Base-by-base conservation (phyloP, 192 early-diverging fungal species). In the Coemansia sp. region DNA sequence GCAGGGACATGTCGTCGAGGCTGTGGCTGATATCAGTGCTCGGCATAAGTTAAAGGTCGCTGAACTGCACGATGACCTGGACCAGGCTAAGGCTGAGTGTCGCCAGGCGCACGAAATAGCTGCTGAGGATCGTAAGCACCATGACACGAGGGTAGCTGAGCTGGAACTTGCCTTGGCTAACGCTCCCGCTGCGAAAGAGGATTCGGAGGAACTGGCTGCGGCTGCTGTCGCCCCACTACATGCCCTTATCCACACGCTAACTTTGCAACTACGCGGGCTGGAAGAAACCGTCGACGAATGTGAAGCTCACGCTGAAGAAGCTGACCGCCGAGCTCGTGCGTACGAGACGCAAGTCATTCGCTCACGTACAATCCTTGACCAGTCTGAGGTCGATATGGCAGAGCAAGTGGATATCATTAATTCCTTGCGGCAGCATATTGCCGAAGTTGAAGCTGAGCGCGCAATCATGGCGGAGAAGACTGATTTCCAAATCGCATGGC, bases 401-500 rank as follows among this genome's bases (percentile, higher is more conserved):
- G 42, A 64, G 31, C 73, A 76, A 6, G 73, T 73, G 7, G 70
- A 75, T 31, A 44, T 73, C 32, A 70, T 84, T 7, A 57, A 45
- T 45, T 4, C 34, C 6, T 63, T 84, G 70, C 66, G 74, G 23
- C 73, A 73, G 57, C 66, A 64, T 23, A 63, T 79, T 34, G 69
- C 72, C 5, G 82, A 84, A 53, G 44, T 76, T 41, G 82, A 84
- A 59, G 61, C 62, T 37, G 82, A 84, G 63, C 73, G 74, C 0
- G 77, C 76, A 2, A 70, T 84, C 25, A 58, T 76, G 50, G 82
- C 82, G 0, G 82, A 84, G 69, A 70, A 78, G 45, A 66, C 67
- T 32, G 74, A 79, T 31, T 84, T 78, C 70, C 82, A 84, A 67
- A 79, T 76, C 66, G 63, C 57, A 32, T 84, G 82, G 82, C 77